Conservation (phyloP, 2,329 filamentous ascomycete genomes). For the Exophiala aquamarina region DNA sequence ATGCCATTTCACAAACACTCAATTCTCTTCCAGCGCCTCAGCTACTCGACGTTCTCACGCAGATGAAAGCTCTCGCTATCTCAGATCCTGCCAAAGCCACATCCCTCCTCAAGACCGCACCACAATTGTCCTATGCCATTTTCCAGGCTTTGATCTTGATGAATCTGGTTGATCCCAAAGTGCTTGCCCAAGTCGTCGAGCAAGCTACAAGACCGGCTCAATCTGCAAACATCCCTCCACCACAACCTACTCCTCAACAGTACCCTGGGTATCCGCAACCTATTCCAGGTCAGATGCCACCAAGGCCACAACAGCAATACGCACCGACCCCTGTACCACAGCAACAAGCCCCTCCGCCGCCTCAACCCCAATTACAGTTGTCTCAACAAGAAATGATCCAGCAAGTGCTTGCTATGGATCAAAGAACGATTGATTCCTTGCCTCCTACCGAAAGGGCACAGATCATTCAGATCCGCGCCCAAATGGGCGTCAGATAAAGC, state of each 20-base stretch:
- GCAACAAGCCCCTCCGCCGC: slow-evolving; percentile 37
- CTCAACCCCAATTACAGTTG: slow-evolving; percentile 44
- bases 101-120: slow-evolving; percentile 82
- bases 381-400: slow-evolving; percentile 71
- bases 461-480: slow-evolving; percentile 73
- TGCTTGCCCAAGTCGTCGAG: slow-evolving; percentile 79
- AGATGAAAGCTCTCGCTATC: slow-evolving; percentile 89
- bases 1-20: slow-evolving; percentile 89
- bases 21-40: slow-evolving; percentile 82
- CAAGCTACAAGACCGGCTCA: slow-evolving; percentile 38
- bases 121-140: slow-evolving; percentile 89
- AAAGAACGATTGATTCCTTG: slow-evolving; percentile 75
- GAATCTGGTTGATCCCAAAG: slow-evolving; percentile 83
- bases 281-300: slow-evolving; percentile 28
- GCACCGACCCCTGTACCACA: slow-evolving; percentile 31
- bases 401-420: slow-evolving; percentile 77
- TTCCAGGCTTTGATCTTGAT: slow-evolving; percentile 93
- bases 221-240: slow-evolving; percentile 26
- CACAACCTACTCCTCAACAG: slow-evolving; percentile 36
- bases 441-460: slow-evolving; percentile 74
- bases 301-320: slow-evolving; percentile 32
- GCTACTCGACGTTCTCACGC: slow-evolving; percentile 86
- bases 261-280: slow-evolving; percentile 24
- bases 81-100: slow-evolving; percentile 80
- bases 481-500: slow-evolving; percentile 43